Evolutionary conservation across 495 filamentous ascomycete species (phyloP).

Genomic region (Aspergillus kassunensis): DNA sequence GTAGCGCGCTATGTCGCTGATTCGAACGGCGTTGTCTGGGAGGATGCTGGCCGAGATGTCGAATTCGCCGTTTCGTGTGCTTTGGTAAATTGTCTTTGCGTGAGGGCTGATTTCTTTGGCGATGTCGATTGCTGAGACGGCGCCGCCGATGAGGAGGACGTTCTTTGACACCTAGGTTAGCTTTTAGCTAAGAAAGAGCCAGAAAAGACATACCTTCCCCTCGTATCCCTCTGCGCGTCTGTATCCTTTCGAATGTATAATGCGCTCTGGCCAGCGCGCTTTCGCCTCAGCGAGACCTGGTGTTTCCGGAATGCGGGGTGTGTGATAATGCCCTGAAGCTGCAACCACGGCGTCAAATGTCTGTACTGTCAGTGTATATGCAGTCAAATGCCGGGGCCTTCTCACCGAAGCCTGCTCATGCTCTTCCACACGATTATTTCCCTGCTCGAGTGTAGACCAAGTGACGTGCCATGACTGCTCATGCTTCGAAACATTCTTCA

Average conservation of each 20-base stretch:
- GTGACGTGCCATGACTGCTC: conserved; percentile 47
- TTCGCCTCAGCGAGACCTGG: conserved; percentile 52
- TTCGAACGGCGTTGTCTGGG: conserved; percentile 44
- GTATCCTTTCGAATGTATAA: conserved; percentile 61
- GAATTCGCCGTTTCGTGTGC: conserved; percentile 52
- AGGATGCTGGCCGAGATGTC: conserved; percentile 49
- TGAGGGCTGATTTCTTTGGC: conserved; percentile 50
- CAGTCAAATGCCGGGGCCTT: not conserved
- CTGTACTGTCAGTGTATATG: conserved; percentile 19
- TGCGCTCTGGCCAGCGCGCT: conserved; percentile 41
- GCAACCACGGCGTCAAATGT: conserved; percentile 55
- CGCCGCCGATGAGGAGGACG: conserved; percentile 56
- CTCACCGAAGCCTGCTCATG: conserved; percentile 22
- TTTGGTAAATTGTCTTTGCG: conserved; percentile 53
- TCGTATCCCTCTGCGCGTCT: conserved; percentile 45
- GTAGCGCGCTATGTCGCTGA: conserved; percentile 44
- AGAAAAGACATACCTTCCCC: conserved; percentile 28
- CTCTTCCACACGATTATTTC: conserved; percentile 19
- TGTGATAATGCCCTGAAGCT: conserved; percentile 57
- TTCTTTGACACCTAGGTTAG: conserved; percentile 32
- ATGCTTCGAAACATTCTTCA: conserved; percentile 50
- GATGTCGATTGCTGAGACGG: conserved; percentile 59
- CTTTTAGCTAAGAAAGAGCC: not conserved
- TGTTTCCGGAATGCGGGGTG: conserved; percentile 53
- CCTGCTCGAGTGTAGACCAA: conserved; percentile 28